Base-by-base conservation (phyloP, 2,329 filamentous ascomycete genomes). In the Cercospora janseana region DNA sequence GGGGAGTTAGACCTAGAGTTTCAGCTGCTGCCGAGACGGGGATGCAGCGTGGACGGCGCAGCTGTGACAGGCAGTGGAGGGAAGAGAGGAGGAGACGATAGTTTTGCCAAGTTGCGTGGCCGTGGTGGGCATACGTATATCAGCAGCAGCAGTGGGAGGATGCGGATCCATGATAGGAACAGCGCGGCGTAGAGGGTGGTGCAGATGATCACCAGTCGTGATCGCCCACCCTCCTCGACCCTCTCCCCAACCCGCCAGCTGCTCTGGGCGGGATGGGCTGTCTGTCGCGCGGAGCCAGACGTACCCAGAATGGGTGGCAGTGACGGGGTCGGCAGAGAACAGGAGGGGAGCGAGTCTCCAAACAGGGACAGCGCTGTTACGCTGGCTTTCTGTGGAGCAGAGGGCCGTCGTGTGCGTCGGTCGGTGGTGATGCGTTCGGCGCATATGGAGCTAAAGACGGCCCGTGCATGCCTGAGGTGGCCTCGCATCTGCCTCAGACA, bases 1-100 rank as follows among this genome's bases (percentile, higher is more conserved):
- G 18, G 34, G 34, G n/a, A n/a, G n/a, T n/a, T n/a, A 38, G 34
- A 18, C 18, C 34, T 38, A 43, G 21, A 26, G 40, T 43, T 43
- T 43, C 40, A 34, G 42, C 41, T 20, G 16, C 37, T 23, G 20
- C 18, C 34, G 34, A 18, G 18, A 28, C 40, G 40, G 31, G 40
- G 40, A 31, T 43, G 23, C n/a, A 27, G 23, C 23, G 16, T 18
- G n/a, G 26, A 43, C 12, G 23, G 9, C 27, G 24, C 21, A 26
- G 38, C 16, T 28, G 26, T 28, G 26, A 28, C 12, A 28, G 6
- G 12, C 7, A 13, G 23, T n/a, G 8, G 35, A 20, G 38, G 23
- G 24, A 16, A 8, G 24, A 13, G 40, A 20, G 26, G 40, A 16
- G 24, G 31, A 43, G 16, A n/a, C 4, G 16, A 31, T 28, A 27